Evolutionary conservation across 495 filamentous ascomycete species (phyloP).

Genomic region (Lasiosphaeria hispida): DNA sequence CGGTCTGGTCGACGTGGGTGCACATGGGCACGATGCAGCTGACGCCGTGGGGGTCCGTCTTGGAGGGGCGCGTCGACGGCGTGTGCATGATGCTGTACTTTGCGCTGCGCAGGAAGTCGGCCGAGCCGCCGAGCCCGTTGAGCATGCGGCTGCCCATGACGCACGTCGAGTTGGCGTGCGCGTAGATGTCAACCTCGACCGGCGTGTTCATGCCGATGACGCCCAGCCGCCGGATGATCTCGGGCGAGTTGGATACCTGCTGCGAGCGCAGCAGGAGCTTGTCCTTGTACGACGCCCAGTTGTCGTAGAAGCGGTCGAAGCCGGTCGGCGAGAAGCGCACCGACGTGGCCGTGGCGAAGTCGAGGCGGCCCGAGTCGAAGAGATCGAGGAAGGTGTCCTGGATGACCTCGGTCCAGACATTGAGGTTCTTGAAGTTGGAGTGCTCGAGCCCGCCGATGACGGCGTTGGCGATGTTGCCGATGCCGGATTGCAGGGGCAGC

Average conservation of each 20-base stretch:
- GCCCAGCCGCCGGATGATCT: conserved; percentile 86
- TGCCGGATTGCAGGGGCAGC: conserved; percentile 82
- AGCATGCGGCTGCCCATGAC: conserved; percentile 91
- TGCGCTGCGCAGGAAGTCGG: conserved; percentile 79
- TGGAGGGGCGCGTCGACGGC: conserved; percentile 72
- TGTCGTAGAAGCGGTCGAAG: conserved; percentile 88
- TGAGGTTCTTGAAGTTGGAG: conserved; percentile 82
- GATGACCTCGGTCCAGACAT: conserved; percentile 92
- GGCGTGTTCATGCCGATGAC: conserved; percentile 96
- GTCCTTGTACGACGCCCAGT: conserved; percentile 75
- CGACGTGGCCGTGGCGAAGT: conserved; percentile 88
- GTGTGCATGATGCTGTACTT: conserved; percentile 97
- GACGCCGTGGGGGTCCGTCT: conserved; percentile 80
- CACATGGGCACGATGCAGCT: conserved; percentile 90
- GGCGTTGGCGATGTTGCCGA: conserved; percentile 93
- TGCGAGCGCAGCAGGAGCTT: conserved; percentile 87
- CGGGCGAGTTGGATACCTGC: conserved; percentile 87
- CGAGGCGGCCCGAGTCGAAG: conserved; percentile 84
- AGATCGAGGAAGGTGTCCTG: conserved; percentile 94
- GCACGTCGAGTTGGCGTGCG: conserved; percentile 88
- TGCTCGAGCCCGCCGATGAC: conserved; percentile 82
- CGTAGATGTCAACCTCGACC: conserved; percentile 92
- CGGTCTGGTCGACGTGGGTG: conserved; percentile 90
- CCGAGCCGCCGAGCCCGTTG: conserved; percentile 84
- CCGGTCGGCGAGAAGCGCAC: conserved; percentile 90